Evolutionary conservation across 1,139 yeast genomes (phyloP).

Genomic region (Candida pseudocylindracea): DNA sequence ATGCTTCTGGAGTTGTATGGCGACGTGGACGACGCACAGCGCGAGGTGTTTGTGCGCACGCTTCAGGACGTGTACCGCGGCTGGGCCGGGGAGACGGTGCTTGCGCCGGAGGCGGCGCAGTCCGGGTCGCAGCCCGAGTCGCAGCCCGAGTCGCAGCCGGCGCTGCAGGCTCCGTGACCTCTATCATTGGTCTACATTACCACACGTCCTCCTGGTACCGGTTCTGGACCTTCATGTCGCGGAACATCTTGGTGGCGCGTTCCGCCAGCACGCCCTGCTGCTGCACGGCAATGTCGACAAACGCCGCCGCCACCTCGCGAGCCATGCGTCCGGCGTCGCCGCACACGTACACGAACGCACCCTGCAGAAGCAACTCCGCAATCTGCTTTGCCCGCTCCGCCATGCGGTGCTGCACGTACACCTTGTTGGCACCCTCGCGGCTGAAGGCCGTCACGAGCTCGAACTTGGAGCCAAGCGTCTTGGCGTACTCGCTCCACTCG

Average conservation of each 20-base stretch:
- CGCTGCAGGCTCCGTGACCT: background rate
- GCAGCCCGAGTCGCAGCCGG: too few species aligned
- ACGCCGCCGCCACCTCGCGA: conserved; percentile 70
- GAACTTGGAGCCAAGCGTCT: conserved; percentile 39
- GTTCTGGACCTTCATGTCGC: conserved; percentile 65
- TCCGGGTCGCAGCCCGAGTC: too few species aligned
- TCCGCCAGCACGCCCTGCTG: conserved; percentile 36
- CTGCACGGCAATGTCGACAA: conserved; percentile 37
- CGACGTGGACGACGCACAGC: background rate
- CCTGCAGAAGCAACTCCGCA: conserved; percentile 33
- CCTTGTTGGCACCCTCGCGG: conserved; percentile 47
- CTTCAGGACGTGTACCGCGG: background rate
- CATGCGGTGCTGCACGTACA: conserved; percentile 73
- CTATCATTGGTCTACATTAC: too few species aligned
- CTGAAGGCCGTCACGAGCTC: conserved; percentile 73
- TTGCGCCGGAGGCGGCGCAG: background rate
- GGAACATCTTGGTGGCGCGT: conserved; percentile 57
- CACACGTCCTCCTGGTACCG: conserved; percentile 96
- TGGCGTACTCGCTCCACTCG: conserved; percentile 64
- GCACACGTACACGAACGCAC: conserved; percentile 85
- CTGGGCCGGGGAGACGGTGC: background rate
- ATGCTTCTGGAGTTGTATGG: too few species aligned
- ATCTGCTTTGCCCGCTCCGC: conserved; percentile 33
- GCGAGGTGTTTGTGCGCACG: background rate
- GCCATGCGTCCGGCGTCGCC: conserved; percentile 97